Evolutionary conservation across 495 filamentous ascomycete species (phyloP), one percentile per base, ranked within the genome.

Genomic region (Durotheca rogersii): DNA sequence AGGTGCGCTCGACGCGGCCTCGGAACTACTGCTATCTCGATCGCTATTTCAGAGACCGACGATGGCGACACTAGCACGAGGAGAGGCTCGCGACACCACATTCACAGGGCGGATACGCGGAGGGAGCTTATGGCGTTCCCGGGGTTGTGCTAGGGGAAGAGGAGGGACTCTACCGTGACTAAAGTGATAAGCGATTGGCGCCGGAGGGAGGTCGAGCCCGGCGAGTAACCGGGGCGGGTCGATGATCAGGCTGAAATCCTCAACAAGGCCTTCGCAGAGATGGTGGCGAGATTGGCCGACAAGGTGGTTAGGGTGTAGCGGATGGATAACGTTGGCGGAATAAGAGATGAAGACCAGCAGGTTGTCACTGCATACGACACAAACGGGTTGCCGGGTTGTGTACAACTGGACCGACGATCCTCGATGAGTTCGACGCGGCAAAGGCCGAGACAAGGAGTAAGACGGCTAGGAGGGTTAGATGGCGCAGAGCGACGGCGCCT

Each of bases 391-490:
- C 5, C 30, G 47, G 41, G 23, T 34, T 5, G 34, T 35, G 15
- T 11, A 18, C 16, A 34, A 11, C 12, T 32, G 27, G 7, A 53
- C 21, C 7, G 44, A 45, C 34, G 34, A n/a, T 18, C 17, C 30
- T 15, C 15, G 41, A 53, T 31, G 34, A 35, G 39, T 25, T 25
- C 17, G 48, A 35, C 42, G 33, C 39, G 47, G 52, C 32, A 9
- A 31, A 32, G 39, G 21, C 35, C 12, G 27, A 53, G 20, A 45
- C 55, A n/a, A n/a, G 42, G 55, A 53, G 55, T 49, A 53, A 49
- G 43, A 53, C 19, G 14, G 15, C 31, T 32, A 40, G 41, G 23
- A 37, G 27, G 48, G 42, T 49, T 29, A 39, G 38, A 47, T 21
- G 39, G 45, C 39, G 29, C 43, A 33, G 36, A 34, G 16, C 18